A percentile compares a stretch with the other conserved stretches of the same genome.
Conservation (phyloP, 257 asterid species). For the Avicennia marina region DNA sequence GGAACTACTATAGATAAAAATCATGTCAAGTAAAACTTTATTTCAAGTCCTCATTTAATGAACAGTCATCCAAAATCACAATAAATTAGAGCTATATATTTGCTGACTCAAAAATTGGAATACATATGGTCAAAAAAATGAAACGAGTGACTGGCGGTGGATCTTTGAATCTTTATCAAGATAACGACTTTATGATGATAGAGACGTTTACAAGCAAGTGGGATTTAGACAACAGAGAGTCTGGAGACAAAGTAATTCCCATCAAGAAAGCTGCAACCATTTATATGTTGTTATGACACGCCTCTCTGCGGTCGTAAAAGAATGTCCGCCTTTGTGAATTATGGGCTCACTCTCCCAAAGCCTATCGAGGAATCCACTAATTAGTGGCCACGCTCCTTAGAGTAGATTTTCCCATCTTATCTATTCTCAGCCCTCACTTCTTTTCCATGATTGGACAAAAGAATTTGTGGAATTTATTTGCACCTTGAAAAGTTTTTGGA, state of each 20-base stretch:
- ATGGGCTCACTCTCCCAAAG: slow-evolving; percentile 14
- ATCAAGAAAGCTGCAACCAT: not conserved
- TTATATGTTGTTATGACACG: not conserved
- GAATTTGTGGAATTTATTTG: slow-evolving; percentile 17
- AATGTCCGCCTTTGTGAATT: slow-evolving; percentile 9
- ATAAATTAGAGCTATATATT: too few species aligned
- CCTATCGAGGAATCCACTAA: slow-evolving; percentile 25
- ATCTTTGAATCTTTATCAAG: slow-evolving; percentile 27
- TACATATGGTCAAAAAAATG: too few species aligned
- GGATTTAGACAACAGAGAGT: slow-evolving; percentile 13
- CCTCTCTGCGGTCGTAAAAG: slow-evolving; percentile 15
- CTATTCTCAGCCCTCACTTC: not conserved
- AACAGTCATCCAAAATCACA: too few species aligned
- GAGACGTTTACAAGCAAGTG: slow-evolving; percentile 23
- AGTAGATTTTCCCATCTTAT: slow-evolving; percentile 28
- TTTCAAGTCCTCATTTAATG: too few species aligned
- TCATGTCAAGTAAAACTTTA: too few species aligned
- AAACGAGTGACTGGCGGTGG: not conserved
- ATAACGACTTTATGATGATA: slow-evolving; percentile 29
- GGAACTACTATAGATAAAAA: too few species aligned
- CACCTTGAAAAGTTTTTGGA: slow-evolving; percentile 4
- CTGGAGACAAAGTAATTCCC: not conserved
- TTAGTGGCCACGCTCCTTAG: slow-evolving; percentile 25
- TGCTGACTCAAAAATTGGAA: too few species aligned
- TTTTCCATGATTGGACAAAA: slow-evolving; percentile 22